These are phyloP conservation scores for Moelleriella libera DNA, from an alignment of 2,329 filamentous ascomycete genomes.

Conservation along the genomic window DNA sequence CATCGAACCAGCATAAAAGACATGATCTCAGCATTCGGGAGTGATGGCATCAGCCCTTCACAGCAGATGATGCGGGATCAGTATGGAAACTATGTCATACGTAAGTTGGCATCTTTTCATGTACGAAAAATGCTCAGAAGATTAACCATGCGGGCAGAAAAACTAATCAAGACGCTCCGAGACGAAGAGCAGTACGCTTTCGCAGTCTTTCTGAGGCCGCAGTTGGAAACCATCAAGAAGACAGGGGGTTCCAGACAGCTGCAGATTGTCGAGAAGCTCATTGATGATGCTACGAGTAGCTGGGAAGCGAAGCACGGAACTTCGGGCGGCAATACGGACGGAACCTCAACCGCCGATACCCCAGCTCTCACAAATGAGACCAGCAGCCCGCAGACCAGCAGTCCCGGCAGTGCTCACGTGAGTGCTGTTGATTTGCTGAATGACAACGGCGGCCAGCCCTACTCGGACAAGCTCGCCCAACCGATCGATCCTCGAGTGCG, in stretches of 20 bases:
- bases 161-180: conserved; percentile 53
- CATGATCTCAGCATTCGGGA: conserved; percentile 43
- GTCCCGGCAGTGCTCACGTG: conserved; percentile 47
- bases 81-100: conserved; percentile 92
- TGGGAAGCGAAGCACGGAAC: conserved; percentile 12
- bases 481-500: conserved; percentile 11
- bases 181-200: conserved; percentile 45
- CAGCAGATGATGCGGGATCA: conserved; percentile 74
- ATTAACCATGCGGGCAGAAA: conserved; percentile 42
- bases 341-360: conserved; percentile 42
- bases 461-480: conserved; percentile 5
- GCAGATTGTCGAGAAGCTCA: conserved; percentile 20
- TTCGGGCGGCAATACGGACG: conserved; percentile 27
- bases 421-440: conserved; percentile 32
- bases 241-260: conserved; percentile 49
- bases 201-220: conserved; percentile 47
- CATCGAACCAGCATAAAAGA: conserved; percentile 58
- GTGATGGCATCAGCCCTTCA: conserved; percentile 56
- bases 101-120: conserved; percentile 38
- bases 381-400: conserved; percentile 55
- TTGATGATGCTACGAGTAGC: conserved; percentile 11
- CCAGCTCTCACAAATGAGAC: conserved; percentile 54
- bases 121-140: too few species aligned
- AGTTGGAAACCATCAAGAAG: conserved; percentile 48
- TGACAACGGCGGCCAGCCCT: conserved; percentile 13